Percentiles rank a stretch among this genome's conserved stretches.
phyloP scores from a whole-genome alignment of 1,284 basidiomycete species.

The Heterobasidion occidentale region DNA sequence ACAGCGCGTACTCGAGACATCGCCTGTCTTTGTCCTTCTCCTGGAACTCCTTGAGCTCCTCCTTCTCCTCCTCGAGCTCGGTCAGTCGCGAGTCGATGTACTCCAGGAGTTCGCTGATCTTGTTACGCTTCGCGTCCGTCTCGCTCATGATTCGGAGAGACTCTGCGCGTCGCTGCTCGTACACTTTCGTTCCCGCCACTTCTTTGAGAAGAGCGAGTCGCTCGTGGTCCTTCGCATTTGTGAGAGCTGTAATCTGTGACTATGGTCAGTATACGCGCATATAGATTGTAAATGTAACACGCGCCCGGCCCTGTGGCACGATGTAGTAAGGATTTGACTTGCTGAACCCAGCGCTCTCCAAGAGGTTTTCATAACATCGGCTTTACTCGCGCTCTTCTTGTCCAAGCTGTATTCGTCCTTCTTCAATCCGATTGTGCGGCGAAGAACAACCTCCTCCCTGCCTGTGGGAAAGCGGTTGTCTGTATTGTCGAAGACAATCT shows the following conservation, averaged over 20 bases:
- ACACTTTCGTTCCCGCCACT: conserved; percentile 94
- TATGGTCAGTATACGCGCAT: neutral
- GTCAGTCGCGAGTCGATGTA: conserved; percentile 87
- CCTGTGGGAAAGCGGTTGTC: conserved; percentile 91
- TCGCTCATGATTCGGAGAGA: conserved; percentile 95
- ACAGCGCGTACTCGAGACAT: conserved; percentile 93
- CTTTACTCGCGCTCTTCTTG: conserved; percentile 91
- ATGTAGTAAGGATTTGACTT: conserved; percentile 99
- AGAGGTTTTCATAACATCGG: conserved; percentile 94
- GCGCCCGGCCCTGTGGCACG: conserved; percentile 91
- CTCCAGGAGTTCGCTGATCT: conserved; percentile 85
- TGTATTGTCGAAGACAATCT: conserved; percentile 85
- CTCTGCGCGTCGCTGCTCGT: conserved; percentile 90
- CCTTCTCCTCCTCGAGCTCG: conserved; percentile 96
- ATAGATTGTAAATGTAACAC: conserved; percentile 20
- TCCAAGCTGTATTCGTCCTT: conserved; percentile 99
- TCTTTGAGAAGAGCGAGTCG: conserved; percentile 92
- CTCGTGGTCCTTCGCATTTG: conserved; percentile 96
- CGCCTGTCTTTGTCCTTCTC: conserved; percentile 91
- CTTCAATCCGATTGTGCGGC: conserved; percentile 94
- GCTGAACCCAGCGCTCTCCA: conserved; percentile 95
- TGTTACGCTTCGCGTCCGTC: conserved; percentile 86
- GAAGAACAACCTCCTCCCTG: conserved; percentile 76
- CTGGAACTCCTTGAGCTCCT: conserved; percentile 95
- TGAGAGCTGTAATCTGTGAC: conserved; percentile 85